A percentile compares a stretch with the other conserved stretches of the same genome.
phyloP scores from a whole-genome alignment of 768 basidiomycete species.

The Mycena amicta region DNA sequence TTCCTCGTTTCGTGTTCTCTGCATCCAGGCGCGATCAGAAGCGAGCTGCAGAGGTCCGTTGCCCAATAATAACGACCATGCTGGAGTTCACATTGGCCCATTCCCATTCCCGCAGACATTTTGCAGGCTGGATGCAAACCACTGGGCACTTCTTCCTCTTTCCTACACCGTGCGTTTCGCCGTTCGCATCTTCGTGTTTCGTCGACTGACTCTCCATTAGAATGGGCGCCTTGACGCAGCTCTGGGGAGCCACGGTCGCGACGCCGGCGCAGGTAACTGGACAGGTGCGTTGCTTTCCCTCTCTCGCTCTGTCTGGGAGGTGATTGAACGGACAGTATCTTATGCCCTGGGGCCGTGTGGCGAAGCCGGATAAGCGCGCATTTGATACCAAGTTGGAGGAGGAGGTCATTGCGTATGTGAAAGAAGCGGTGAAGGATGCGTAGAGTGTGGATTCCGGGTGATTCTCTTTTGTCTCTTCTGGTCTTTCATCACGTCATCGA shows the following conservation, averaged over 20 bases:
- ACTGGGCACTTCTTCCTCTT: background rate
- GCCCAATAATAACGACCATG: background rate
- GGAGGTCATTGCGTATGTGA: constrained; percentile 29
- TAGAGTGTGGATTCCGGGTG: too few species aligned
- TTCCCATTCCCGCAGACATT: too few species aligned
- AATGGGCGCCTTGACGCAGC: constrained; percentile 12
- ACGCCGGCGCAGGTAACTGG: constrained; percentile 7
- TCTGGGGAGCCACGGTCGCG: constrained; percentile 17
- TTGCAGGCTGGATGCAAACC: background rate
- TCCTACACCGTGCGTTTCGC: constrained; percentile 9
- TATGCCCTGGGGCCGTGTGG: constrained; percentile 38
- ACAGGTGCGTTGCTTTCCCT: background rate
- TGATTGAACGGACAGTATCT: constrained; percentile 30
- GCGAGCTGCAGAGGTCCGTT: constrained; percentile 18
- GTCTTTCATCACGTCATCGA: too few species aligned
- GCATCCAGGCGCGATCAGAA: constrained; percentile 30
- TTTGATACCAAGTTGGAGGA: constrained; percentile 33
- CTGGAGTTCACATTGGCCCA: too few species aligned
- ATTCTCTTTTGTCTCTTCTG: too few species aligned
- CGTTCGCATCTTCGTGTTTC: background rate
- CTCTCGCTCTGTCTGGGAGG: background rate
- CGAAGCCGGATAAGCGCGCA: constrained; percentile 25
- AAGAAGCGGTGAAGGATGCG: constrained; percentile 10
- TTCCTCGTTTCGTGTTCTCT: constrained; percentile 31
- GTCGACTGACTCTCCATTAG: background rate